Evolutionary conservation across 768 basidiomycete genomes (phyloP), one percentile per base, ranked within the genome.

Genomic region (Tulasnella sp.): DNA sequence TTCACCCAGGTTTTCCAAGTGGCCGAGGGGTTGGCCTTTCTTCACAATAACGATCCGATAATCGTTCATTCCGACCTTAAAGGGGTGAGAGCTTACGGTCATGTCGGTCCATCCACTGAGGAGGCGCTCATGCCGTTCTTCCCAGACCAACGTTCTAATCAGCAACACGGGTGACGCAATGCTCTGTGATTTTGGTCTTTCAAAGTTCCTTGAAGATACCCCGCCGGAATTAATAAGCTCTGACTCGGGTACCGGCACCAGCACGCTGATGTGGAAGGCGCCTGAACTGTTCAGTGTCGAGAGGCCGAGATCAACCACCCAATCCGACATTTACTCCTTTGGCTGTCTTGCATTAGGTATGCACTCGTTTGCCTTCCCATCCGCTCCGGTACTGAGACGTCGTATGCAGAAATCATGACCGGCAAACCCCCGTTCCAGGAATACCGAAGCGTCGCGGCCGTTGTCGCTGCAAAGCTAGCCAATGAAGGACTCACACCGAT

Each of bases 31-130:
- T 42, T 63, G 15, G 29, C 25, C 9, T 61, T 61, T 51, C 29
- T 63, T 15, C 62, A 63, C 34, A 43, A 9, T 14, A 53, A 40
- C 37, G 36, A 40, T 34, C 60, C 60, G 39, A 40, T 59, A 2
- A 43, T 63, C 2, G 62, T 61, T 17, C 62, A 63, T 31, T 60
- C 59, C 6, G 62, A 63, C 37, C 19, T 63, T 21, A 61, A 61
- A 55, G 57, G 49, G 14, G 62, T 63, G n/a, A 5, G 62, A 58
- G n/a, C n/a, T n/a, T n/a, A n/a, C n/a, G n/a, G n/a, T n/a, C n/a
- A n/a, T n/a, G n/a, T n/a, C n/a, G n/a, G n/a, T n/a, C 17, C 14
- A 9, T 27, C 32, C 7, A 15, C 6, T 1, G n/a, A 52, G 32
- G 9, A n/a, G 9, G 11, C 1, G 17, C 43, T 49, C 12, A 17